phyloP scores from a whole-genome alignment of 202 grass and related monocot species.

The Bolboschoenoplectus hybrid region DNA sequence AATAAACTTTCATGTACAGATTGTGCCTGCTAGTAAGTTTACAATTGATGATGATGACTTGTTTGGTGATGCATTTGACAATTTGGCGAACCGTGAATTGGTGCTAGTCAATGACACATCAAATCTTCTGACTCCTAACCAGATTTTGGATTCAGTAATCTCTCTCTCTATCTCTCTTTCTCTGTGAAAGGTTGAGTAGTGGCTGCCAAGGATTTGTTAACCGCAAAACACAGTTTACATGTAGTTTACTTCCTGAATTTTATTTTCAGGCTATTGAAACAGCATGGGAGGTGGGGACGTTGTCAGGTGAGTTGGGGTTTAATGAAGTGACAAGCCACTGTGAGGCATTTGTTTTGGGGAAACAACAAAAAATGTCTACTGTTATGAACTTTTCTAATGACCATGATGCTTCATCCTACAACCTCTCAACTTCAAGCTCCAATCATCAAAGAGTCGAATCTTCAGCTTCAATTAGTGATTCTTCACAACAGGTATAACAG shows the following conservation, averaged over 20 bases:
- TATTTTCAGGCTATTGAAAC: slow-evolving; percentile 57
- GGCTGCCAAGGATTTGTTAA: neutral
- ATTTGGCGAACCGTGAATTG: slow-evolving; percentile 44
- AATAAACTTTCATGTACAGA: slow-evolving; percentile 51
- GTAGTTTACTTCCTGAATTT: slow-evolving; percentile 4
- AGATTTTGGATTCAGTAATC: slow-evolving; percentile 89
- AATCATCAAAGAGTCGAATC: slow-evolving; percentile 36
- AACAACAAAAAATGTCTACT: slow-evolving; percentile 88
- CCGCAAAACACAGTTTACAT: slow-evolving; percentile 17
- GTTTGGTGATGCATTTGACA: slow-evolving; percentile 78
- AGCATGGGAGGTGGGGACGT: slow-evolving; percentile 49
- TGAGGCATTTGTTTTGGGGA: slow-evolving; percentile 71
- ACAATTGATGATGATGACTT: slow-evolving; percentile 57
- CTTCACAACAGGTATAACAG: slow-evolving; percentile 28
- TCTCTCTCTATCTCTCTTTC: neutral
- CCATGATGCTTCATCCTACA: slow-evolving; percentile 30
- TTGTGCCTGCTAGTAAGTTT: slow-evolving; percentile 44
- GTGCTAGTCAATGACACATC: slow-evolving; percentile 43
- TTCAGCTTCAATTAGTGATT: slow-evolving; percentile 25
- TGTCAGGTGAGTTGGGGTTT: slow-evolving; percentile 63
- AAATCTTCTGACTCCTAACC: slow-evolving; percentile 79
- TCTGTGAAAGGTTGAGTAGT: neutral
- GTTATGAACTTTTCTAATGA: slow-evolving; percentile 66
- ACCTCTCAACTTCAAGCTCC: slow-evolving; percentile 10
- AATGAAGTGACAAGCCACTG: slow-evolving; percentile 92